Conservation (phyloP, 495 filamentous ascomycete genomes). For the Tuber microsphaerosporum region DNA sequence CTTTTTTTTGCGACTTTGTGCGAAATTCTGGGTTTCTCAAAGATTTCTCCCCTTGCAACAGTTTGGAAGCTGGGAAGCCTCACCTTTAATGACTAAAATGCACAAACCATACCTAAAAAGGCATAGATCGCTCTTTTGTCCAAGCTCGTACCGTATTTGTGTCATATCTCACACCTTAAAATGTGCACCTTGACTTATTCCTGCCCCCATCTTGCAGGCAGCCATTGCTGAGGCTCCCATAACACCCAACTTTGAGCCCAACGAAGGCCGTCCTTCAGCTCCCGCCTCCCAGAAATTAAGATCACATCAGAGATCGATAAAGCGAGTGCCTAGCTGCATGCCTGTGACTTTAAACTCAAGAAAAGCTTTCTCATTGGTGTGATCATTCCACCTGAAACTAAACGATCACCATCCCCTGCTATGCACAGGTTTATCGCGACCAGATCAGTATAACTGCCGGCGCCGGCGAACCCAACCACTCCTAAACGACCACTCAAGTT, state of each 20-base stretch:
- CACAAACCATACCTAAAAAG: no score
- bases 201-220: not conserved
- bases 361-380: not conserved
- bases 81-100: no score
- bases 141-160: no score
- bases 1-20: no score
- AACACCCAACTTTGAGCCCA: not conserved
- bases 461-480: not conserved
- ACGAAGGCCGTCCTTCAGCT: not conserved
- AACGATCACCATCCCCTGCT: not conserved
- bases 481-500: not conserved
- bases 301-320: not conserved
- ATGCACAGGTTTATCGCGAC: not conserved
- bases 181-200: not conserved
- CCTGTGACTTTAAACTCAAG: not conserved
- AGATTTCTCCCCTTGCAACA: no score
- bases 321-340: not conserved
- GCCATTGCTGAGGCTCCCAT: not conserved
- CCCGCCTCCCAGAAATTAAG: not conserved
- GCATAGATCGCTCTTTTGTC: no score
- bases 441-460: not conserved
- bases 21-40: no score
- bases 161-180: no score
- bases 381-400: not conserved
- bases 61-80: no score